Evolutionary conservation across 2,329 filamentous ascomycete species (phyloP).

Genomic region (Nemania sp.): DNA sequence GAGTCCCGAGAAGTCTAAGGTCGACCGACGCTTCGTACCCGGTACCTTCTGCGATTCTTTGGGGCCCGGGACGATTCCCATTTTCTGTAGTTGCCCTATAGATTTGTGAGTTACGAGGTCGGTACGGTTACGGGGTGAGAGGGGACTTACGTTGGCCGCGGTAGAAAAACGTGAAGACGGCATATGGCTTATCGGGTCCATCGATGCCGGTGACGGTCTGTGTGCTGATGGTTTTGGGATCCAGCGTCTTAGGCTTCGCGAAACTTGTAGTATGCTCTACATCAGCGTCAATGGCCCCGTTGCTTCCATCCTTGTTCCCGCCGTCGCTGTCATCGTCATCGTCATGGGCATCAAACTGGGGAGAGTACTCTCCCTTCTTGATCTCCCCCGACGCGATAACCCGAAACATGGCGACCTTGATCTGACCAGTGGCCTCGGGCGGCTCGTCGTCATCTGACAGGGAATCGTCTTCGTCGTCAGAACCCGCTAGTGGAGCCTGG

Average conservation of each 20-base stretch:
- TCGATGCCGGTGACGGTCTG: constrained; percentile 99
- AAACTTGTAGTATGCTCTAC: constrained; percentile 98
- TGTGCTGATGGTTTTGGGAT: constrained; percentile 96
- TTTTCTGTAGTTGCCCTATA: constrained; percentile 90
- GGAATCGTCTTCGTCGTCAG: constrained; percentile 71
- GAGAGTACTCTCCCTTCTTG: constrained; percentile 96
- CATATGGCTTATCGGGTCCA: constrained; percentile 92
- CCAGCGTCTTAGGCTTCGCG: constrained; percentile 91
- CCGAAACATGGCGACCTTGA: constrained; percentile 95
- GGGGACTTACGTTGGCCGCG: constrained; percentile 82
- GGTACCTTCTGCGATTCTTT: constrained; percentile 66
- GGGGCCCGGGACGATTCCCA: constrained; percentile 77
- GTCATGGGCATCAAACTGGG: constrained; percentile 95
- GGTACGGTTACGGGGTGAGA: not conserved
- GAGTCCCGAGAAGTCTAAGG: constrained; percentile 81
- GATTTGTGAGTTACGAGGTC: constrained; percentile 19
- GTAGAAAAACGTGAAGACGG: constrained; percentile 97
- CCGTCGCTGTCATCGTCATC: constrained; percentile 71
- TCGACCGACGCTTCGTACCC: constrained; percentile 75
- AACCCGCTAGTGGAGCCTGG: constrained; percentile 71
- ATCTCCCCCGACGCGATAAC: constrained; percentile 96
- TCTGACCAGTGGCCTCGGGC: constrained; percentile 93
- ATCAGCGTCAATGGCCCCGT: constrained; percentile 71
- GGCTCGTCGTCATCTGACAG: constrained; percentile 76
- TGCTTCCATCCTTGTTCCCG: constrained; percentile 56